Evolutionary conservation across 2,329 filamentous ascomycete species (phyloP), one percentile per base, ranked within the genome.

Genomic region (Alternaria sp.): DNA sequence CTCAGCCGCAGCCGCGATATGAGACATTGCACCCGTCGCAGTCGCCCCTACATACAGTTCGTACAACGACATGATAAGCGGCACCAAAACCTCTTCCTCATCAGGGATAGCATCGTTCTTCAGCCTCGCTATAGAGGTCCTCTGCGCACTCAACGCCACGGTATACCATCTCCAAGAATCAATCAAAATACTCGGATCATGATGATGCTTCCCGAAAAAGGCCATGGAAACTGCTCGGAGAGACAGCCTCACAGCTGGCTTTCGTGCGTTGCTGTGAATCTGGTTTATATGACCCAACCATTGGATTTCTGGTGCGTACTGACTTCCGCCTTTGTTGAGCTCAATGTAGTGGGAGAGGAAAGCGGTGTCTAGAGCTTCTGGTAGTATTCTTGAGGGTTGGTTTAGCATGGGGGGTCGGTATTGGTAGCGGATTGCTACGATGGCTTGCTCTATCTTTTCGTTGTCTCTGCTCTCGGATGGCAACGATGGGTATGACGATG

Each of bases 101-200:
- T 65, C 64, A 9, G 76, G 76, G 7, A 77, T 72, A n/a, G 28
- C 37, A 4, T 66, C 55, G 8, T 75, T 55, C 30, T 61, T 69
- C 20, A 60, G 12, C 15, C 20, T 59, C 3, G 65, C 60, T 7
- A 78, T 60, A 1, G 75, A 70, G 15, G 55, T 58, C n/a, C 75
- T 61, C 37, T 77, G 75, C 11, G 66, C 64, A 33, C 70, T 66
- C 10, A 78, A 60, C n/a, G 74, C 72, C n/a, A 65, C 60, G 6
- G 65, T 74, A 49, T 78, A 78, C 76, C 75, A 78, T 30, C 70
- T 67, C 59, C 73, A 78, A 0, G 75, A 77, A 23, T 78, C 76
- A 3, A 75, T 62, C 7, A 77, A 50, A 21, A 78, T 73, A 12
- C 71, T 64, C 2, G 71, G 61, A 44, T 78, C 71, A n/a, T 70